Evolutionary conservation across 257 asterid genomes (phyloP).

Genomic region (Cynanchum wilfordii): DNA sequence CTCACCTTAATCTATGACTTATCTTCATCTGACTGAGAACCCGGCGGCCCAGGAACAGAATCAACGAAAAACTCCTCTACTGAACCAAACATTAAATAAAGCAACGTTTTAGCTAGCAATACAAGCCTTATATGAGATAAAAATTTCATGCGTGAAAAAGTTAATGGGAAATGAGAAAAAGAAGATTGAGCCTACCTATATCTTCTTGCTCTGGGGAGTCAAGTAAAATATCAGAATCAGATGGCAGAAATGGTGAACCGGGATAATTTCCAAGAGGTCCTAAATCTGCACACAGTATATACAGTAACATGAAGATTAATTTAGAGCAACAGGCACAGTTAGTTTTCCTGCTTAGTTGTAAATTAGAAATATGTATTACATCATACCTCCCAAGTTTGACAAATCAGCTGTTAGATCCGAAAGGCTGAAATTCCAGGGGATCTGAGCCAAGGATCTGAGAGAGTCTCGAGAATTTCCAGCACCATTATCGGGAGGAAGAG

Average conservation of each 20-base stretch:
- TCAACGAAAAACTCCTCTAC: conserved; percentile 96
- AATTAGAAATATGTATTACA: not conserved
- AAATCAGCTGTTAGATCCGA: conserved; percentile 88
- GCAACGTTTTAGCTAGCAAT: not conserved
- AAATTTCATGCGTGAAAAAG: not conserved
- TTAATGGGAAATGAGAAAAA: not conserved
- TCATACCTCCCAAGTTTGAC: conserved; percentile 71
- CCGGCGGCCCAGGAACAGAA: conserved; percentile 58
- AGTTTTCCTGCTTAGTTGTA: not conserved
- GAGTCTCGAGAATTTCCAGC: conserved; percentile 76
- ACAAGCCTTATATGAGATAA: not conserved
- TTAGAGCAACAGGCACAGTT: conserved; percentile 1
- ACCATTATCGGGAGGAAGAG: conserved; percentile 79
- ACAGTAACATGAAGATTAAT: conserved; percentile 9
- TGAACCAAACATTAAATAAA: conserved; percentile 29
- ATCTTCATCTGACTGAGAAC: conserved; percentile 82
- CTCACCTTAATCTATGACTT: conserved; percentile 41
- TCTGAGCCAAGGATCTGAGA: conserved; percentile 72
- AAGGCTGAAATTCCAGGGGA: conserved; percentile 91
- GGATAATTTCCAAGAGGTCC: conserved; percentile 93
- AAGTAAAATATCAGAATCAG: conserved; percentile 90
- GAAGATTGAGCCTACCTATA: conserved; percentile 45
- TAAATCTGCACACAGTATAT: conserved; percentile 50
- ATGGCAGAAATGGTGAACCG: conserved; percentile 87
- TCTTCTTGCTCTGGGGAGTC: conserved; percentile 89